Evolutionary conservation across 2,329 filamentous ascomycete species (phyloP).

Genomic region (Monilinia aucupariae): DNA sequence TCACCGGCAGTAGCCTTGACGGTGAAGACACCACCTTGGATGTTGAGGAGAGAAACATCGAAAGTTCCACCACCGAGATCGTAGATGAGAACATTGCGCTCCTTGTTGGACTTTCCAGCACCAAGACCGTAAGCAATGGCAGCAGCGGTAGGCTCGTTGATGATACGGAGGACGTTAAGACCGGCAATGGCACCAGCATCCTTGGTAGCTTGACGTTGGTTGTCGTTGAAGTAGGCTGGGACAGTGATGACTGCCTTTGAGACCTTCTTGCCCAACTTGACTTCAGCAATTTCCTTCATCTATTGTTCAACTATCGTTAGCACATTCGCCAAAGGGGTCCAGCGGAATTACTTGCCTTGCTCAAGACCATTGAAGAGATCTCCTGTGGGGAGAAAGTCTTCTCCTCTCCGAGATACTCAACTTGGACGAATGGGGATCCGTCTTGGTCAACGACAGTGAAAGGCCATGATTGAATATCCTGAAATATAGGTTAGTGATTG

Average conservation of each 20-base stretch:
- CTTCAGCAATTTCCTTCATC: constrained; percentile 99
- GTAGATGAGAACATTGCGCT: constrained; percentile 99
- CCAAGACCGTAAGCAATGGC: constrained; percentile 98
- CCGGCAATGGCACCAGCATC: constrained; percentile 96
- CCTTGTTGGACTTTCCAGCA: constrained; percentile 90
- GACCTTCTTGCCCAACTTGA: constrained; percentile 97
- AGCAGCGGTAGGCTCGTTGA: constrained; percentile 98
- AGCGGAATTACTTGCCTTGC: constrained; percentile 63
- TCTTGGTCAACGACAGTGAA: constrained; percentile 95
- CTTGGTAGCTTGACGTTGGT: constrained; percentile 99
- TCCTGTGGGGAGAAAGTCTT: constrained; percentile 98
- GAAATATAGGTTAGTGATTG: neutral
- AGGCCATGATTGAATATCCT: constrained; percentile 82
- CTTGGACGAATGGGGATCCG: constrained; percentile 86
- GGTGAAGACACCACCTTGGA: constrained; percentile 98
- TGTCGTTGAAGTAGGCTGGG: constrained; percentile 99
- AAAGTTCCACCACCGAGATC: constrained; percentile 99
- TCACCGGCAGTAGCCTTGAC: constrained; percentile 98
- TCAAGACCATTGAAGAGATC: constrained; percentile 97
- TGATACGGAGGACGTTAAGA: constrained; percentile 98
- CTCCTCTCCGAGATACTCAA: constrained; percentile 89
- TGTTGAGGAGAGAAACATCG: constrained; percentile 98
- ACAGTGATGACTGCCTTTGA: constrained; percentile 99
- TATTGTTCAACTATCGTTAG: constrained; percentile 38
- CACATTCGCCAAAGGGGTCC: neutral